These are phyloP conservation scores for Beta corolliflora DNA, from an alignment of 179 eudicot species.

Conservation along the genomic window DNA sequence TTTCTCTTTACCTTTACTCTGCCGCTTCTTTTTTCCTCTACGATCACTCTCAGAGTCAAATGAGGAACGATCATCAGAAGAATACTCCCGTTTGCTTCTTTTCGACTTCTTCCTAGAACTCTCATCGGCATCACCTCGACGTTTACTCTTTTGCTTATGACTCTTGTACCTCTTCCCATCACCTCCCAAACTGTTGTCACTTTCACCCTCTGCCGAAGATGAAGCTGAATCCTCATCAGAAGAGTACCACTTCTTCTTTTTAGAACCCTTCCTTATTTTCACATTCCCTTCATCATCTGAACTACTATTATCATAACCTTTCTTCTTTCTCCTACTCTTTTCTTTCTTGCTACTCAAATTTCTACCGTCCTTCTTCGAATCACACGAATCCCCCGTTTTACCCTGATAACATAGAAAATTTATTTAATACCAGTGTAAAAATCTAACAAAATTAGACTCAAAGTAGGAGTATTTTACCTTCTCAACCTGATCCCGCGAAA, in stretches of 20 bases:
- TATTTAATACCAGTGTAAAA: background rate
- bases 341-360: constrained; percentile 45
- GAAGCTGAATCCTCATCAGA: constrained; percentile 59
- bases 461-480: constrained; percentile 19
- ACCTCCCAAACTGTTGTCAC: constrained; percentile 34
- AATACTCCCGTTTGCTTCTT: constrained; percentile 36
- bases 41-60: constrained; percentile 30
- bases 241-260: constrained; percentile 87
- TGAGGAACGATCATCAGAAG: constrained; percentile 35
- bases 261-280: constrained; percentile 57
- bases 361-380: constrained; percentile 34
- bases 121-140: constrained; percentile 27
- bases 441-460: background rate
- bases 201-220: constrained; percentile 33
- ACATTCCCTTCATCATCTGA: constrained; percentile 66
- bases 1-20: constrained; percentile 31
- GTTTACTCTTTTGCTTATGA: constrained; percentile 38
- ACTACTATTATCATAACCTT: constrained; percentile 43
- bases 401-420: constrained; percentile 32
- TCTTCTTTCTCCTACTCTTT: constrained; percentile 49
- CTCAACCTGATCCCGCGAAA: constrained; percentile 41
- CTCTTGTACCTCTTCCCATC: constrained; percentile 38
- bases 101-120: constrained; percentile 36
- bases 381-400: constrained; percentile 36
- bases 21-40: constrained; percentile 31